A percentile compares a stretch with the other conserved stretches of the same genome.
Evolutionary conservation across 2,329 filamentous ascomycete genomes (phyloP).

Genomic region (Xylariaceae sp.): DNA sequence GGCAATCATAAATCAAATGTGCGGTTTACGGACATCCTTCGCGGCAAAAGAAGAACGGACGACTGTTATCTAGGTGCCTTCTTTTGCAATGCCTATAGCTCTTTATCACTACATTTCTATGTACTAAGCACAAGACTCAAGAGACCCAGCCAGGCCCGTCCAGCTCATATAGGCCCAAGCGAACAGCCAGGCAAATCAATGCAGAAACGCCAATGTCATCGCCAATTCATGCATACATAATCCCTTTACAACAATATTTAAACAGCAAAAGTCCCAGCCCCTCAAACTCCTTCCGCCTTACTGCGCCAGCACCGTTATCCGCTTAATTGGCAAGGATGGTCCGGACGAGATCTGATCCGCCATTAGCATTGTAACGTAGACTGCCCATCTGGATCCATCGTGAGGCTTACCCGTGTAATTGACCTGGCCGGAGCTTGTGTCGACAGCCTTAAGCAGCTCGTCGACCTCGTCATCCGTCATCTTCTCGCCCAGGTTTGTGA

Average conservation of each 20-base stretch:
- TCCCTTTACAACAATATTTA: constrained; percentile 13
- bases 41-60: too few relatives aligned
- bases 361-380: constrained; percentile 10
- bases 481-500: constrained; percentile 98
- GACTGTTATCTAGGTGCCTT: too few relatives aligned
- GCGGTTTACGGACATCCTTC: too few relatives aligned
- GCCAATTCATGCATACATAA: constrained; percentile 22
- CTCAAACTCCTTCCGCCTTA: constrained; percentile 24
- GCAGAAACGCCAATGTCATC: constrained; percentile 30
- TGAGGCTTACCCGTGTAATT: constrained; percentile 80
- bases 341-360: constrained; percentile 68
- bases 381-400: neutral
- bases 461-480: constrained; percentile 99
- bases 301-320: constrained; percentile 5
- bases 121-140: constrained; percentile 7
- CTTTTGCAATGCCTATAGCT: too few relatives aligned
- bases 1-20: too few relatives aligned
- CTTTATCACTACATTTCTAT: neutral
- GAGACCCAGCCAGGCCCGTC: constrained; percentile 18
- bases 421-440: constrained; percentile 93
- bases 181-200: constrained; percentile 22
- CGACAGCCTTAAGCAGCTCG: constrained; percentile 96
- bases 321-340: constrained; percentile 79
- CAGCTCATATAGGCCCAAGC: constrained; percentile 19
- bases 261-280: constrained; percentile 11